Base-by-base conservation (phyloP, 495 filamentous ascomycete genomes). In the Aspergillus carlsbadensis region DNA sequence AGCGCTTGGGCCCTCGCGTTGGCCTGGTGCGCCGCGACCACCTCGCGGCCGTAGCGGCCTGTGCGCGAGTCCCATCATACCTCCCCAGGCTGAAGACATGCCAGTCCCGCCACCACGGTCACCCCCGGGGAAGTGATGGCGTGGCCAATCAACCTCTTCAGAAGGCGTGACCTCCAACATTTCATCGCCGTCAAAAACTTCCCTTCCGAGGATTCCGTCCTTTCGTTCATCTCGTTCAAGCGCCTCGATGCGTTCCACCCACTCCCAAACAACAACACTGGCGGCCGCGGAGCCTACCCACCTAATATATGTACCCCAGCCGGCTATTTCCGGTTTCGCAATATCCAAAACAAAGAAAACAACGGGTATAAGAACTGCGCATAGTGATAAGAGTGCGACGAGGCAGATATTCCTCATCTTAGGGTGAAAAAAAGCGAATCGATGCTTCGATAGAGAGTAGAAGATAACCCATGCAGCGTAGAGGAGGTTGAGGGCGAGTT, bases 171-270 rank as follows among this genome's bases (percentile, higher is more conserved):
- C 77, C 20, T 95, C 91, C 34, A 95, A 74, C 90, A 95, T 96
- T 69, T 98, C 94, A 61, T 98, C 94, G 13, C 93, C 95, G 64
- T 98, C 94, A 60, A 97, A 98, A 0, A 98, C 84, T 66, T 98
- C 94, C 57, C 94, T 78, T 17, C 94, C 94, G 3, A 98, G 78
- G 21, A 98, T 93, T 8, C 94, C 95, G 57, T 96, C 94, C 69
- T 96, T 96, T 64, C 90, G 90, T 63, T 98, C 94, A 65, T 98
- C 93, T 49, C 94, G 83, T 71, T 98, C 94, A 45, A 98, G 73
- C 0, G 91, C 91, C 68, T 98, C 94, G 50, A 98, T 98, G n/a
- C 95, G 82, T 69, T 98, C 94, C 15, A 98, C 94, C 94, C 94
- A 98, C 70, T 98, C 94, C 94, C 94, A 98, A 1, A 98, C 94